phyloP scores from a whole-genome alignment of 1,139 yeast species.

The Nakaseomyces kungkrabaensis region DNA sequence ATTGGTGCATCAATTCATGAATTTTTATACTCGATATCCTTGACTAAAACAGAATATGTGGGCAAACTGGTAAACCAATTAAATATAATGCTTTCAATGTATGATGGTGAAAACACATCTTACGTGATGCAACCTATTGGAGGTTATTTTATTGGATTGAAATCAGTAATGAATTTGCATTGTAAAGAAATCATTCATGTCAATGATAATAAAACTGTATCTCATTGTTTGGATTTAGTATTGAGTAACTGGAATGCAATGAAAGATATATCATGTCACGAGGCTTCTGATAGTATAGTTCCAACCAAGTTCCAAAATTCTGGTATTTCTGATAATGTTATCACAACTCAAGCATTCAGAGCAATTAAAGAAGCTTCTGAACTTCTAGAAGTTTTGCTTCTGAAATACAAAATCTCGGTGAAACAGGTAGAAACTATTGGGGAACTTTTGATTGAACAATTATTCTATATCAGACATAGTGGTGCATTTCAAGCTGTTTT shows the following conservation, averaged over 20 bases:
- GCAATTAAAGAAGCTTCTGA: constrained; percentile 68
- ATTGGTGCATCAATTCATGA: constrained; percentile 66
- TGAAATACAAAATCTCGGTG: constrained; percentile 19
- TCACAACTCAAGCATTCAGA: constrained; percentile 71
- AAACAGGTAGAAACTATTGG: constrained; percentile 36
- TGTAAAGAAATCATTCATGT: constrained; percentile 14
- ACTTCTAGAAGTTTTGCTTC: constrained; percentile 38
- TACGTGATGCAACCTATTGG: constrained; percentile 38
- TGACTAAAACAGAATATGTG: constrained; percentile 10
- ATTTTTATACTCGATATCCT: constrained; percentile 34
- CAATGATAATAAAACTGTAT: constrained; percentile 11
- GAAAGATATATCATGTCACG: constrained; percentile 50
- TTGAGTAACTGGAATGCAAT: constrained; percentile 44
- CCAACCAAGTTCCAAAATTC: constrained; percentile 35
- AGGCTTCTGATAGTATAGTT: constrained; percentile 55
- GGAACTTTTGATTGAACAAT: constrained; percentile 49
- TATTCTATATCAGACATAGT: constrained; percentile 69
- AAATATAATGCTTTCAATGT: constrained; percentile 23
- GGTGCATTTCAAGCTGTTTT: constrained; percentile 87
- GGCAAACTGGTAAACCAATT: constrained; percentile 32
- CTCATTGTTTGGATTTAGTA: constrained; percentile 20
- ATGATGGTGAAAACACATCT: constrained; percentile 32
- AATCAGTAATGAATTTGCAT: constrained; percentile 36
- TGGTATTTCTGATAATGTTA: constrained; percentile 47
- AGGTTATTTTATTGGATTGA: constrained; percentile 53